Evolutionary conservation across 106 monocot species (phyloP).

Genomic region (Dactylorhiza incarnata): DNA sequence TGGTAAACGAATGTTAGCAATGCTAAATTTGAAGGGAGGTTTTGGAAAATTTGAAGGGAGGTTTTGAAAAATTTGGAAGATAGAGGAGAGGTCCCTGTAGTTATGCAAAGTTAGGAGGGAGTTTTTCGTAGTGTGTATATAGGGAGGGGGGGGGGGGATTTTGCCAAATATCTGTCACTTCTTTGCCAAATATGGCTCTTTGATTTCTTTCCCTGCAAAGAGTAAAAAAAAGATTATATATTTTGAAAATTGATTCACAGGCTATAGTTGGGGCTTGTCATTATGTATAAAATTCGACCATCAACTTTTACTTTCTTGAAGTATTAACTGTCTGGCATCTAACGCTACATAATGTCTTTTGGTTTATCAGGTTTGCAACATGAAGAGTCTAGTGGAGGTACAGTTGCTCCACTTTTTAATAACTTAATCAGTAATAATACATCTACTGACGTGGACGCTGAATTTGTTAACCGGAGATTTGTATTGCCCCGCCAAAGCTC

Average conservation of each 20-base stretch:
- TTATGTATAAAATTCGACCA: neutral
- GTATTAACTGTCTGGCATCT: neutral
- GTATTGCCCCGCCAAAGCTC: constrained; percentile 57
- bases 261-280: neutral
- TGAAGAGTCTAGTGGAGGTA: constrained; percentile 9
- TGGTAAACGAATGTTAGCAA: too few relatives aligned
- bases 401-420: constrained; percentile 40
- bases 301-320: neutral
- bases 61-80: too few relatives aligned
- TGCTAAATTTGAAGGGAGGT: too few relatives aligned
- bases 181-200: neutral
- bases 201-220: neutral
- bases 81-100: too few relatives aligned
- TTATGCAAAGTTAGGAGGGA: too few relatives aligned
- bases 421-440: constrained; percentile 43
- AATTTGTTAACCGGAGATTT: constrained; percentile 47
- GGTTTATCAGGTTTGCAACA: constrained; percentile 21
- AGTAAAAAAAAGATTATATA: neutral
- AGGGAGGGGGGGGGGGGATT: too few relatives aligned
- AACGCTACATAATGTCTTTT: neutral
- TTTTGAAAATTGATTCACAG: neutral
- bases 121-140: too few relatives aligned
- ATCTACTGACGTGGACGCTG: constrained; percentile 48
- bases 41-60: too few relatives aligned
- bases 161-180: neutral